Evolutionary conservation across 306 rosid species (phyloP), one percentile per base, ranked within the genome.

Genomic region (Geum urbanum): DNA sequence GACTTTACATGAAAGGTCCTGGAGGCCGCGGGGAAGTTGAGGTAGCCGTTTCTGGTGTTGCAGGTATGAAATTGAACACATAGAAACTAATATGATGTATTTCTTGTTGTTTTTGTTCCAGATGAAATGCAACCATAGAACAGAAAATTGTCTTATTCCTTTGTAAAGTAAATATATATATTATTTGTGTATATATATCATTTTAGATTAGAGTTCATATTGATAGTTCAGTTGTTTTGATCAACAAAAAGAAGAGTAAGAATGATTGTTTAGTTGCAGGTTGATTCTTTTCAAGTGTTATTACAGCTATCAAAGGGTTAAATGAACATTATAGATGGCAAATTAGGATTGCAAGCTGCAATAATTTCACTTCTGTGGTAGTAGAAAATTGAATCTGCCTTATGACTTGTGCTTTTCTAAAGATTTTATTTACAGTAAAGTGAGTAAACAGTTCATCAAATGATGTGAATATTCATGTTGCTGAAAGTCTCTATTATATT

Each of bases 1-100:
- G 88, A 84, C 87, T 91, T 41, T 94, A 88, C 87, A 94, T 94
- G 99, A 94, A 82, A 86, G 99, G 99, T 74, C 99, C 99, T 14
- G 99, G 95, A 72, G 99, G 99, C 67, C 86, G 95, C n/a, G 97
- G 99, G 44, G 99, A 94, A 82, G 96, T 94, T 89, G 99, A 94
- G 84, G 97, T 91, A 66, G 99, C 99, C 48, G 99, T 94, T 82
- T 94, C 99, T 52, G 89, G 99, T 72, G 96, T 94, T 75, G 84
- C 75, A 81, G 99, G 97, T 88, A 71, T 72, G 76, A 50, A 9
- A 15, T 69, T 18, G 72, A 67, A 9, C n/a, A n/a, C 41, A 67
- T n/a, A 35, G 40, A 67, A 20, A 32, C 9, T 11, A 45, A 20
- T 47, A 0, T 32, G 27, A 6, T 66, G 8, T 0, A 7, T 46